A percentile compares a stretch with the other conserved stretches of the same genome.
These are phyloP conservation scores for Venturiaceae sp. DNA, from an alignment of 2,329 filamentous ascomycete species.

Conservation along the genomic window DNA sequence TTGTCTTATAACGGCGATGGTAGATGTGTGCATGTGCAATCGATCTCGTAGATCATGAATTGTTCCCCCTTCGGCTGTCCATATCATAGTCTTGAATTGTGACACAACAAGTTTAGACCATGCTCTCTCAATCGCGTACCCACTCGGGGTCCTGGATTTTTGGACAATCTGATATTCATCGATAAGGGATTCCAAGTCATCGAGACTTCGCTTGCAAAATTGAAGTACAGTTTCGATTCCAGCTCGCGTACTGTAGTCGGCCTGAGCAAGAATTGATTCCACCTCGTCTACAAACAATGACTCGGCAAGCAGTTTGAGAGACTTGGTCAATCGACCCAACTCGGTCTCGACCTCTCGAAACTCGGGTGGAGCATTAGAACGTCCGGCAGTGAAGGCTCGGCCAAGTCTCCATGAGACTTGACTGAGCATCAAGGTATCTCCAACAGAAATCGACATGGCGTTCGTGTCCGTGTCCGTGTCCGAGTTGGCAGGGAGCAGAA, in stretches of 20 bases:
- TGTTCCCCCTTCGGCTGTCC: constrained; percentile 34
- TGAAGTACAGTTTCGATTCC: constrained; percentile 29
- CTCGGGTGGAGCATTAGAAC: constrained; percentile 27
- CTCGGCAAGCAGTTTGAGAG: constrained; percentile 35
- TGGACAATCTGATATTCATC: constrained; percentile 35
- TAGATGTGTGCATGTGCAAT: constrained; percentile 32
- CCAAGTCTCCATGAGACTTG: constrained; percentile 37
- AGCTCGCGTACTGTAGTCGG: constrained; percentile 22
- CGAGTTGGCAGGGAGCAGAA: not conserved
- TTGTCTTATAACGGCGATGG: constrained; percentile 28
- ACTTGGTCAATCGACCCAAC: constrained; percentile 30
- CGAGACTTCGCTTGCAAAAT: constrained; percentile 28
- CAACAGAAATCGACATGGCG: constrained; percentile 14
- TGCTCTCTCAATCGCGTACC: constrained; percentile 30
- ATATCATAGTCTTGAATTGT: constrained; percentile 32
- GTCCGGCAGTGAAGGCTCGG: constrained; percentile 31
- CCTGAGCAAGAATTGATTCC: constrained; percentile 22
- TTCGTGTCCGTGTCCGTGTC: not conserved
- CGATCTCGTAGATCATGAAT: constrained; percentile 29
- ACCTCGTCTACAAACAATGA: constrained; percentile 27
- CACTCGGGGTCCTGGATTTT: constrained; percentile 28
- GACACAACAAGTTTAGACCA: constrained; percentile 33
- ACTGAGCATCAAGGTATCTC: constrained; percentile 36
- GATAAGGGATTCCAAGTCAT: constrained; percentile 33
- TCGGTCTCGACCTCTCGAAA: constrained; percentile 34